Evolutionary conservation across 768 basidiomycete genomes (phyloP).

Genomic region (Mrakia blollopis): DNA sequence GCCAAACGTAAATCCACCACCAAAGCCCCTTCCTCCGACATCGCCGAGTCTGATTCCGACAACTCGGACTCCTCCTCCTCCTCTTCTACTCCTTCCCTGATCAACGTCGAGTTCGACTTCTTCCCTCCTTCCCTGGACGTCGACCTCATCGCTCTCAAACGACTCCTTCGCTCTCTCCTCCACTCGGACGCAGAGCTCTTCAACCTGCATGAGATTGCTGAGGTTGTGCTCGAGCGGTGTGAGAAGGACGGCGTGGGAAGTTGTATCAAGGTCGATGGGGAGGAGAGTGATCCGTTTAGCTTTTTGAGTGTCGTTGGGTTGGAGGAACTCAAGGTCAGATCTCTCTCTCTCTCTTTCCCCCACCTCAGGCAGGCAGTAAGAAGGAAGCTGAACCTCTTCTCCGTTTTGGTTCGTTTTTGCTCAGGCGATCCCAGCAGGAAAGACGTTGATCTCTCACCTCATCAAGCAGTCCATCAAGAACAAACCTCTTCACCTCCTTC

Average conservation of each 20-base stretch:
- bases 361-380: no score
- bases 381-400: no score
- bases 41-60: constrained; percentile 9
- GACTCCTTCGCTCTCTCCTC: constrained; percentile 52
- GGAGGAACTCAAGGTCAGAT: constrained; percentile 57
- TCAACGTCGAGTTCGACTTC: constrained; percentile 91
- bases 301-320: constrained; percentile 79
- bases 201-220: constrained; percentile 66
- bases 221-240: constrained; percentile 58
- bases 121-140: constrained; percentile 84
- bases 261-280: constrained; percentile 86
- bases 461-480: constrained; percentile 57
- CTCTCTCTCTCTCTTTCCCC: neutral
- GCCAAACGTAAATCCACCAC: constrained; percentile 24
- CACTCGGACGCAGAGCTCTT: constrained; percentile 74
- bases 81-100: constrained; percentile 44
- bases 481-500: constrained; percentile 50
- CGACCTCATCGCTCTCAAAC: constrained; percentile 63
- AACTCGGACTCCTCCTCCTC: constrained; percentile 7
- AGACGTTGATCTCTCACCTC: constrained; percentile 65
- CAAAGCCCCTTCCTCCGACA: neutral
- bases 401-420: no score
- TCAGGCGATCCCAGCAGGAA: constrained; percentile 67
- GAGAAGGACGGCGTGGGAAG: constrained; percentile 70
- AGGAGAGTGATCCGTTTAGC: constrained; percentile 85